Percentiles rank a stretch among this genome's conserved stretches.
phyloP scores from a whole-genome alignment of 805 yeast species.

The Metschnikowia matae region DNA sequence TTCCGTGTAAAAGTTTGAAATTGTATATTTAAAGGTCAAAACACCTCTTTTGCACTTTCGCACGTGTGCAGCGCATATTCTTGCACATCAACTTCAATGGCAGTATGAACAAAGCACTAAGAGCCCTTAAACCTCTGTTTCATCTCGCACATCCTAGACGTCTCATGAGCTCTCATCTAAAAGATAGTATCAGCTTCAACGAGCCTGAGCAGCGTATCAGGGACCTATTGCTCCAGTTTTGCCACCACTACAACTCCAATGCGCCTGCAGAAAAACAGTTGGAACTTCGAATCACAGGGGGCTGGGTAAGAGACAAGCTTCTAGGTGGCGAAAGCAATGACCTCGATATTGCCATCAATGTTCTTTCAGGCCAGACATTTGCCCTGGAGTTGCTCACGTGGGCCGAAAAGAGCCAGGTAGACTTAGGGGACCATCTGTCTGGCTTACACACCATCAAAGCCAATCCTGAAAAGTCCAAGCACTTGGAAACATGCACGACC shows the following conservation, averaged over 20 bases:
- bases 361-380: conserved; percentile 80
- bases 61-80: conserved; percentile 1
- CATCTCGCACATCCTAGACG: neutral
- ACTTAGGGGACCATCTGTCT: conserved; percentile 21
- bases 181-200: conserved; percentile 27
- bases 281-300: conserved; percentile 84
- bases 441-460: conserved; percentile 77
- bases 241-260: conserved; percentile 31
- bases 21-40: too few species aligned
- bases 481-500: conserved; percentile 94
- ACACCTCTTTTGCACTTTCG: neutral
- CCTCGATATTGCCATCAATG: conserved; percentile 86
- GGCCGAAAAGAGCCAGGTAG: conserved; percentile 25
- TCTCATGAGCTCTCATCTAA: neutral
- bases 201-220: conserved; percentile 42
- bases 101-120: conserved; percentile 1
- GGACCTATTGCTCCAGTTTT: conserved; percentile 38
- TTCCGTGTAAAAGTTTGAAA: neutral
- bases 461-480: conserved; percentile 95
- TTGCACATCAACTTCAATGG: neutral
- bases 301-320: conserved; percentile 96
- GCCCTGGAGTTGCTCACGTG: conserved; percentile 62
- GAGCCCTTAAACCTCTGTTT: neutral
- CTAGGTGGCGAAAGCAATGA: conserved; percentile 79
- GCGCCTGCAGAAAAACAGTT: conserved; percentile 23